These are phyloP conservation scores for Penicillium pancosmium DNA, from an alignment of 495 filamentous ascomycete species.

Conservation along the genomic window DNA sequence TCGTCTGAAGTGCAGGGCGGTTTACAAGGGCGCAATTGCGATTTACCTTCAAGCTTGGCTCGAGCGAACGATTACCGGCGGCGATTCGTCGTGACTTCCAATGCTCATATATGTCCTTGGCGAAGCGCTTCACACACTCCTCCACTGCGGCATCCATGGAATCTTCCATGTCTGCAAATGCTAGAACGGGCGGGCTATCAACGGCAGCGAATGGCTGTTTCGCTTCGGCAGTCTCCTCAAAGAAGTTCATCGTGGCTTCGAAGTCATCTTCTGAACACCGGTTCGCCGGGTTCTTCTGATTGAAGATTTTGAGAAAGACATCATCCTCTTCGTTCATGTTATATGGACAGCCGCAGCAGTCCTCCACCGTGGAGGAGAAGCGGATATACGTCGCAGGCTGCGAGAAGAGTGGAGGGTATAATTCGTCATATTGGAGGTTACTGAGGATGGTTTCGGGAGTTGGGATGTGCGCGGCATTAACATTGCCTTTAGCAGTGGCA, in stretches of 20 bases:
- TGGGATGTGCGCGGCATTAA: constrained; percentile 75
- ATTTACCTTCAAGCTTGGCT: constrained; percentile 71
- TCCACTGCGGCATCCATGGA: constrained; percentile 74
- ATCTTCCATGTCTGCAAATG: constrained; percentile 78
- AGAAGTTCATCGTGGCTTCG: constrained; percentile 92
- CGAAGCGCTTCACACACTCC: constrained; percentile 66
- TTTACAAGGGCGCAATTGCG: too few species aligned
- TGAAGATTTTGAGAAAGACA: constrained; percentile 79
- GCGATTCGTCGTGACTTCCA: constrained; percentile 76
- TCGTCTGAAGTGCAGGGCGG: not conserved
- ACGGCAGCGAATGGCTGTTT: constrained; percentile 87
- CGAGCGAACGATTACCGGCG: constrained; percentile 67
- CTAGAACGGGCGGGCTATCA: constrained; percentile 77
- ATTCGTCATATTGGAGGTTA: constrained; percentile 78
- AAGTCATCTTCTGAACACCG: constrained; percentile 88
- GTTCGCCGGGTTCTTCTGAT: constrained; percentile 64
- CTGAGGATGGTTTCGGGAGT: constrained; percentile 80
- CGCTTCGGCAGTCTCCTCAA: constrained; percentile 78
- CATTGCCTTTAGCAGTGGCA: constrained; percentile 74
- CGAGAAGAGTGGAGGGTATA: constrained; percentile 78
- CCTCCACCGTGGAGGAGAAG: constrained; percentile 97
- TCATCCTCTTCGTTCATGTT: constrained; percentile 92
- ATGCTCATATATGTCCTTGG: constrained; percentile 86
- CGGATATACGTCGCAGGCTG: constrained; percentile 93
- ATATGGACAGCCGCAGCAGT: constrained; percentile 84